These are phyloP conservation scores for Durusdinium trenchii DNA, from an alignment of 73 alveolate species.

Conservation along the genomic window DNA sequence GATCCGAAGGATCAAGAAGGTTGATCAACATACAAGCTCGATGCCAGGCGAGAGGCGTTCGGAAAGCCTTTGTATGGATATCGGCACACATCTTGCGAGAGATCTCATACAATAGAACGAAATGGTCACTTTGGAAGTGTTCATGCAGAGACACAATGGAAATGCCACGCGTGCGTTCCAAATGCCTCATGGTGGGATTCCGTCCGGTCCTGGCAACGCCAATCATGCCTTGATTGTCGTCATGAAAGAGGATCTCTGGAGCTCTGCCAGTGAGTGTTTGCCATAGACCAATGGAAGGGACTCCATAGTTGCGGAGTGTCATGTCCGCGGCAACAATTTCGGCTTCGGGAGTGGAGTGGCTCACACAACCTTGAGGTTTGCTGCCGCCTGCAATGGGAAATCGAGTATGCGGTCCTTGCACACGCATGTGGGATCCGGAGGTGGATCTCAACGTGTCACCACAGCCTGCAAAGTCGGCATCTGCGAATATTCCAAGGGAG, in stretches of 20 bases:
- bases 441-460: slow-evolving; percentile 2
- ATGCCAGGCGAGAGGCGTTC: neutral
- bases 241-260: neutral
- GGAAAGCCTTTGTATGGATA: slow-evolving; percentile 11
- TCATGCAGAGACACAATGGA: slow-evolving; percentile 13
- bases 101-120: neutral
- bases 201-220: neutral
- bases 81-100: slow-evolving; percentile 40
- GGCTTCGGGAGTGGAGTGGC: slow-evolving; percentile 54
- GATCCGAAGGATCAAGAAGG: neutral
- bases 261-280: neutral
- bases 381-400: neutral
- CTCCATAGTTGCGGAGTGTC: neutral
- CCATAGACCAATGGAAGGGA: neutral
- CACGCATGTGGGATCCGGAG: slow-evolving; percentile 1
- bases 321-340: slow-evolving; percentile 15
- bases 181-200: slow-evolving; percentile 46
- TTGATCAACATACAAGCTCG: slow-evolving; percentile 25
- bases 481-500: neutral
- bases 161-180: slow-evolving; percentile 20
- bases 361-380: neutral
- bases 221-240: slow-evolving; percentile 31
- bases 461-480: slow-evolving; percentile 48
- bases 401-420: neutral
- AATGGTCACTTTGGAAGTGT: neutral